phyloP scores from a whole-genome alignment of 805 yeast genomes.

The Yarrowia hollandica region DNA sequence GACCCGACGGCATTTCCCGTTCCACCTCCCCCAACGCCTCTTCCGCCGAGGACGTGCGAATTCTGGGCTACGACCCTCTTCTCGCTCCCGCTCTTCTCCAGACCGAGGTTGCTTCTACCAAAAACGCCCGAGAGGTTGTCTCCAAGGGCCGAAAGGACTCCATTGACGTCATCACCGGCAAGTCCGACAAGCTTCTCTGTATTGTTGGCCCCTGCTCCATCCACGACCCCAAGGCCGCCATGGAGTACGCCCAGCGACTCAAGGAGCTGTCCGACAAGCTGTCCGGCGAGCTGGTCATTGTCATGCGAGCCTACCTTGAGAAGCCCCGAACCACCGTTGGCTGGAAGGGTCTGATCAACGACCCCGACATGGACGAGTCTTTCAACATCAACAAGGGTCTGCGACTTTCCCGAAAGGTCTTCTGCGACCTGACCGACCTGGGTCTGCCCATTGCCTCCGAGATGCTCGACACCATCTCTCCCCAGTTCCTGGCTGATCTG shows the following conservation, averaged over 20 bases:
- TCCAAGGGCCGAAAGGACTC: constrained; percentile 77
- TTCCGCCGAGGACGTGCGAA: constrained; percentile 58
- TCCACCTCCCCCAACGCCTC: constrained; percentile 51
- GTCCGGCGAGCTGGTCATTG: constrained; percentile 70
- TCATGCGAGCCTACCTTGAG: constrained; percentile 97
- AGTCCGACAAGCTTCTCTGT: constrained; percentile 80
- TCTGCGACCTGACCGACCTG: constrained; percentile 71
- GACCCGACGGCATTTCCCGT: constrained; percentile 42
- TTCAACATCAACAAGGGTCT: constrained; percentile 95
- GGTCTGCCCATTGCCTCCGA: constrained; percentile 94
- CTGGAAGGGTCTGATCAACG: constrained; percentile 97
- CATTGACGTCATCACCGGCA: constrained; percentile 66
- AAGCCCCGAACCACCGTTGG: constrained; percentile 99
- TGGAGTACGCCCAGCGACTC: constrained; percentile 78
- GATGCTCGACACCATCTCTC: constrained; percentile 97
- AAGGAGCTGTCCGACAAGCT: constrained; percentile 68
- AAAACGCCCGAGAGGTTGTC: constrained; percentile 60
- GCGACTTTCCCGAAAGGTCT: constrained; percentile 80
- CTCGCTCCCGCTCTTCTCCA: constrained; percentile 90
- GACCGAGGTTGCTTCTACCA: constrained; percentile 72
- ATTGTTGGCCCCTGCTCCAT: constrained; percentile 97
- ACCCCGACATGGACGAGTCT: constrained; percentile 89
- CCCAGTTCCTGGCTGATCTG: constrained; percentile 89
- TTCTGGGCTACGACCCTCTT: constrained; percentile 90
- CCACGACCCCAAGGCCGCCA: constrained; percentile 86